These are phyloP conservation scores for Phaeosphaeriaceae sp. DNA, from an alignment of 2,329 filamentous ascomycete genomes.

Conservation along the genomic window DNA sequence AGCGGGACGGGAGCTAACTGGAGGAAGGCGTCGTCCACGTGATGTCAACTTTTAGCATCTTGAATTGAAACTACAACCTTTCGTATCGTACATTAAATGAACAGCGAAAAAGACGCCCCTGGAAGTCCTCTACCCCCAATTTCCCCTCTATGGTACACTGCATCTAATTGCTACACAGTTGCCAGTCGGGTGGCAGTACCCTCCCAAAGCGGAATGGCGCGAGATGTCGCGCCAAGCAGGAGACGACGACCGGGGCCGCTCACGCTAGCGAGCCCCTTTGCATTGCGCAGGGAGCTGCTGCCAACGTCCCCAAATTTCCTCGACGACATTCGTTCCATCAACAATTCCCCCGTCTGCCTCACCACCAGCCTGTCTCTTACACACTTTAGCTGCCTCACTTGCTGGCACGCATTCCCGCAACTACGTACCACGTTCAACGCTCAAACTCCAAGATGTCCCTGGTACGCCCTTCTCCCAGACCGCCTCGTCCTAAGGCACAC, in stretches of 20 bases:
- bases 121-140: too few relatives aligned
- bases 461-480: slow-evolving; percentile 39
- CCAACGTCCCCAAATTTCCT: slow-evolving; percentile 51
- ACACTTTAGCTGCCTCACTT: slow-evolving; percentile 17
- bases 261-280: slow-evolving; percentile 50
- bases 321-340: slow-evolving; percentile 42
- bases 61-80: not conserved
- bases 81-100: too few relatives aligned
- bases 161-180: too few relatives aligned
- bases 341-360: slow-evolving; percentile 29
- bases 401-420: slow-evolving; percentile 25
- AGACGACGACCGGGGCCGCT: slow-evolving; percentile 38
- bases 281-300: slow-evolving; percentile 46
- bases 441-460: slow-evolving; percentile 45
- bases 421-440: slow-evolving; percentile 25
- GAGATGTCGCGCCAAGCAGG: slow-evolving; percentile 38
- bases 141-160: too few relatives aligned
- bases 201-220: slow-evolving; percentile 25
- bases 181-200: not conserved
- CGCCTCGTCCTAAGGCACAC: slow-evolving; percentile 30
- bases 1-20: slow-evolving; percentile 25
- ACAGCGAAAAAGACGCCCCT: too few relatives aligned
- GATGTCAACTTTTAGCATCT: slow-evolving; percentile 1
- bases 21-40: slow-evolving; percentile 11
- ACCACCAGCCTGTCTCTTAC: slow-evolving; percentile 19